Conservation (phyloP, 2,329 filamentous ascomycete genomes). For the Aulographum hederae region DNA sequence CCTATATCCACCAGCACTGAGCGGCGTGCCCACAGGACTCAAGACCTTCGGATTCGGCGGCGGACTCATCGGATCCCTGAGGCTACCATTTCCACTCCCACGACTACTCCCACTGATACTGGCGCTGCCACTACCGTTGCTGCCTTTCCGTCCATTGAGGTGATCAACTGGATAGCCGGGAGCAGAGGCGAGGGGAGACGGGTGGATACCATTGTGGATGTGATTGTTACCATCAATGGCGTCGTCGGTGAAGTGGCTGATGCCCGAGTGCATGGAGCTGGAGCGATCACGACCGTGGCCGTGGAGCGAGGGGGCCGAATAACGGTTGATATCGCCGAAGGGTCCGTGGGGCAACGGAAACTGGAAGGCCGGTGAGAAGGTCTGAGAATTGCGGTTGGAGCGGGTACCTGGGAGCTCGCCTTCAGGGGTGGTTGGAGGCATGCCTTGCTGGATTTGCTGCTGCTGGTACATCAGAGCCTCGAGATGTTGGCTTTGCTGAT, state of each 20-base stretch:
- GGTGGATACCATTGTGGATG: background rate
- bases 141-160: background rate
- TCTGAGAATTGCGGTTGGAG: conserved; percentile 6
- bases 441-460: conserved; percentile 13
- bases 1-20: background rate
- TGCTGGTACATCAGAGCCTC: conserved; percentile 23
- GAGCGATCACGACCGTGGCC: conserved; percentile 25
- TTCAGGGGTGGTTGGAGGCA: conserved; percentile 37
- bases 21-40: background rate
- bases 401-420: conserved; percentile 35
- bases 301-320: conserved; percentile 11
- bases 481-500: conserved; percentile 18
- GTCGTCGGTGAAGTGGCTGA: conserved; percentile 31
- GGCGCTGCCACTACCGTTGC: too few relatives aligned
- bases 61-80: background rate
- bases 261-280: conserved; percentile 32
- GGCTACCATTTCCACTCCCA: background rate
- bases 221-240: conserved; percentile 4
- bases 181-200: background rate
- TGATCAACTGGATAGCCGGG: background rate
- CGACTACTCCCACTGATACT: background rate
- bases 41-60: background rate
- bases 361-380: conserved; percentile 2
- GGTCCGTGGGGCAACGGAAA: conserved; percentile 17
- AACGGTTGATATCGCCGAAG: conserved; percentile 10